Conservation (phyloP, 1,284 basidiomycete species). For the Boletellus dicymbophilus region DNA sequence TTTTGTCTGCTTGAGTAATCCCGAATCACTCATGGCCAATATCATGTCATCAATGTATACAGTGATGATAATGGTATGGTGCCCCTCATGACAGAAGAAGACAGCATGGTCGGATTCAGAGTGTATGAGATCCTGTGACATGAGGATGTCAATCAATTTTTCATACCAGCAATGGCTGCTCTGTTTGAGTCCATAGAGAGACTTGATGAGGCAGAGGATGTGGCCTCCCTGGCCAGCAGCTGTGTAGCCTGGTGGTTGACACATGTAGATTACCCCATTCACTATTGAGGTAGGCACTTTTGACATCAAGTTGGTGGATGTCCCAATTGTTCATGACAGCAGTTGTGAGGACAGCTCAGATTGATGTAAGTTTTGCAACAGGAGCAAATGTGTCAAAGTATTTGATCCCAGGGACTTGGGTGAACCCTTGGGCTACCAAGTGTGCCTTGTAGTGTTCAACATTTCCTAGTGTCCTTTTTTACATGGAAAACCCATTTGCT, state of each 20-base stretch:
- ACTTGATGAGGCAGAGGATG: background rate
- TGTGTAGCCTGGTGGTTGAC: background rate
- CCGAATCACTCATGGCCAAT: too few relatives aligned
- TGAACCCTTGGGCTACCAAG: constrained; percentile 5
- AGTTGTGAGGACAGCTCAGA: constrained; percentile 15
- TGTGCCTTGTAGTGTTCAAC: constrained; percentile 22
- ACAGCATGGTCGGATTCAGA: background rate
- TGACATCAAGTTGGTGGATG: constrained; percentile 5
- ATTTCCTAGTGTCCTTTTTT: constrained; percentile 21
- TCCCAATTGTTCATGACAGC: constrained; percentile 3
- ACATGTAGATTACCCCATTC: constrained; percentile 6
- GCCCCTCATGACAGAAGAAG: too few relatives aligned
- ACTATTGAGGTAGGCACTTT: background rate
- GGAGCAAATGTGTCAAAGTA: constrained; percentile 23
- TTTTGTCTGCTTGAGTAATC: too few relatives aligned
- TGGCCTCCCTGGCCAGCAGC: background rate
- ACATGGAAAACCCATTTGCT: constrained; percentile 11
- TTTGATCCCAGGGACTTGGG: background rate
- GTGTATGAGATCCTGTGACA: background rate
- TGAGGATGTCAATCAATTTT: too few relatives aligned
- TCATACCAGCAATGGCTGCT: too few relatives aligned
- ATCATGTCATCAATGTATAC: too few relatives aligned
- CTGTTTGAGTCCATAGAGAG: too few relatives aligned
- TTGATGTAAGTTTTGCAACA: constrained; percentile 17
- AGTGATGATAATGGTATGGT: too few relatives aligned